Conservation (phyloP, 2,329 filamentous ascomycete genomes). For the Fusarium burgessii region DNA sequence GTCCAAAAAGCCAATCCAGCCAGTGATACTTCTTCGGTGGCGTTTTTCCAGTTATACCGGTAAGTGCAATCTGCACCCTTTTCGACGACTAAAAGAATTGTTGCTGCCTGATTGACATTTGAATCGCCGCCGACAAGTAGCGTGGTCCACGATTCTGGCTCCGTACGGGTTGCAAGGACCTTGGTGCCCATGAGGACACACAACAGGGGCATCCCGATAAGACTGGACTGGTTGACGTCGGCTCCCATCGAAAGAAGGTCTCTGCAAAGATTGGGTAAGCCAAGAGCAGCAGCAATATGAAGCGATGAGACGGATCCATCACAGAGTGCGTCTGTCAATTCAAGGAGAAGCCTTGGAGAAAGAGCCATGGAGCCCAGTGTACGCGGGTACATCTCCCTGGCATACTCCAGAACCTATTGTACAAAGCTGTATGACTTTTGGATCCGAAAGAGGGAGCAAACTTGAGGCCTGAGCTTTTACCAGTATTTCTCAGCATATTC, state of each 20-base stretch:
- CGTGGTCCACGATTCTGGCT: constrained; percentile 41
- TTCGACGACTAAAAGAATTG: constrained; percentile 42
- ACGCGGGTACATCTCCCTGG: constrained; percentile 46
- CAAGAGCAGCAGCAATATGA: constrained; percentile 52
- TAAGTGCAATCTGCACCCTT: constrained; percentile 35
- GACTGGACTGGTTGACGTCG: constrained; percentile 39
- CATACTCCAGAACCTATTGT: constrained; percentile 54
- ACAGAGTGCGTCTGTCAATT: constrained; percentile 49
- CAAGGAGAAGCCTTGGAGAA: constrained; percentile 39
- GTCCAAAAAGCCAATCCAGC: constrained; percentile 46
- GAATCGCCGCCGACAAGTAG: constrained; percentile 29
- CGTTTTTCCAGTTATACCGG: constrained; percentile 33
- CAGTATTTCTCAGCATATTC: constrained; percentile 46
- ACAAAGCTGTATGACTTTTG: constrained; percentile 49
- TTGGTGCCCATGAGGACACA: constrained; percentile 51
- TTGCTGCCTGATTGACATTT: constrained; percentile 26
- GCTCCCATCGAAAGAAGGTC: constrained; percentile 42
- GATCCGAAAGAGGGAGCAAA: constrained; percentile 47
- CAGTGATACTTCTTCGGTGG: constrained; percentile 34
- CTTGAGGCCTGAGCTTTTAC: constrained; percentile 42
- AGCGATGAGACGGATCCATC: constrained; percentile 47
- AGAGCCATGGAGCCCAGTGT: constrained; percentile 38
- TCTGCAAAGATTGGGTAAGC: constrained; percentile 47
- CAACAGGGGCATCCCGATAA: constrained; percentile 50
- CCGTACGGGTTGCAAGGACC: constrained; percentile 36